A percentile compares a stretch with the other conserved stretches of the same genome.
These are phyloP conservation scores for Capillidium heterosporum DNA, from an alignment of 371 early-diverging fungal genomes.

Conservation along the genomic window DNA sequence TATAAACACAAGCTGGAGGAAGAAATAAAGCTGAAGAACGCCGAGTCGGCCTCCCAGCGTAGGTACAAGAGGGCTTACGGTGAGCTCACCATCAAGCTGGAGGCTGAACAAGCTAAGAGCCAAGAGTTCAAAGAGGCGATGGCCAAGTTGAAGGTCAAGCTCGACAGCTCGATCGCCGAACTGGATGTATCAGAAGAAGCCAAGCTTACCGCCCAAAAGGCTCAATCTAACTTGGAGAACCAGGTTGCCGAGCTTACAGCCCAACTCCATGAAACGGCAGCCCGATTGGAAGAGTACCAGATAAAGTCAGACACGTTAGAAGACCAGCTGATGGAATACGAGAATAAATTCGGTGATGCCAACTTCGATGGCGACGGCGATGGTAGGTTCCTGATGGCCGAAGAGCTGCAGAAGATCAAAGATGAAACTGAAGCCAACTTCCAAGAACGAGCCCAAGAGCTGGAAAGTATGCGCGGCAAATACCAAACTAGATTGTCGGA, in stretches of 20 bases:
- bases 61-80: conserved; percentile 15
- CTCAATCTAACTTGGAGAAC: conserved; percentile 23
- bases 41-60: conserved; percentile 14
- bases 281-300: conserved; percentile 36
- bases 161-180: conserved; percentile 27
- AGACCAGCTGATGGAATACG: conserved; percentile 40
- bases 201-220: conserved; percentile 39
- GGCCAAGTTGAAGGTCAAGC: conserved; percentile 26
- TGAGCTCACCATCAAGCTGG: conserved; percentile 18
- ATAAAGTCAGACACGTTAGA: conserved; percentile 33
- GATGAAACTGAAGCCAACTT: conserved; percentile 49
- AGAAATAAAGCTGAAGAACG: conserved; percentile 34
- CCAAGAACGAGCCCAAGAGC: conserved; percentile 39
- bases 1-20: conserved; percentile 34
- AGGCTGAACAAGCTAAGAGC: conserved; percentile 18
- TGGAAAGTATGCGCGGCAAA: conserved; percentile 39
- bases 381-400: conserved; percentile 12
- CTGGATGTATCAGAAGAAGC: conserved; percentile 38
- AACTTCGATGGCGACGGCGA: neutral
- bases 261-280: conserved; percentile 26
- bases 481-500: conserved; percentile 61
- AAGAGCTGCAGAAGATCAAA: conserved; percentile 39
- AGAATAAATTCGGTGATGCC: conserved; percentile 13
- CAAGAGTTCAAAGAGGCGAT: conserved; percentile 35
- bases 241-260: conserved; percentile 41